Conservation (phyloP, 192 early-diverging fungal species). For the Spizellomyces sp. region DNA sequence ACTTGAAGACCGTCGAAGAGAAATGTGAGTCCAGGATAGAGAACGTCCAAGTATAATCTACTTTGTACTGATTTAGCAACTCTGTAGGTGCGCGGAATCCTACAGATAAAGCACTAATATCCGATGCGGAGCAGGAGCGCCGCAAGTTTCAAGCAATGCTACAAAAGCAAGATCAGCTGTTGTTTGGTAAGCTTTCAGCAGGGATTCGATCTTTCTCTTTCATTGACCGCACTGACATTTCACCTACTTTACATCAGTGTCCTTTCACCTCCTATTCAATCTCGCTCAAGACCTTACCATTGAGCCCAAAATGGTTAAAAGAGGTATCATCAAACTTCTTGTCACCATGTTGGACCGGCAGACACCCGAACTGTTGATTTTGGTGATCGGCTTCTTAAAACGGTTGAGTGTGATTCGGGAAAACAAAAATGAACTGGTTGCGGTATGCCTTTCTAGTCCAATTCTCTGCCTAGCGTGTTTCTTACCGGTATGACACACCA, state of each 20-base stretch:
- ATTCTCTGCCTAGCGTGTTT: slow-evolving; percentile 8
- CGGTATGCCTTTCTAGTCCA: slow-evolving; percentile 25
- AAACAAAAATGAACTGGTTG: slow-evolving; percentile 59
- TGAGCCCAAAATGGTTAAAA: slow-evolving; percentile 64
- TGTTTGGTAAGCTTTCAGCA: slow-evolving; percentile 45
- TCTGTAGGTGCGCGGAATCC: slow-evolving; percentile 37
- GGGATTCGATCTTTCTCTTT: background rate
- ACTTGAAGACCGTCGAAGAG: slow-evolving; percentile 46
- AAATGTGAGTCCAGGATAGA: slow-evolving; percentile 26
- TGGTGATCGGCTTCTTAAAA: slow-evolving; percentile 55
- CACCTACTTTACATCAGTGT: slow-evolving; percentile 26
- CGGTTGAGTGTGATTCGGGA: slow-evolving; percentile 55
- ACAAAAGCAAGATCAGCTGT: slow-evolving; percentile 59
- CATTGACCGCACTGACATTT: background rate
- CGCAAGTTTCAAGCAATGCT: slow-evolving; percentile 59
- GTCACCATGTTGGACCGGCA: slow-evolving; percentile 47
- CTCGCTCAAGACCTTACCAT: slow-evolving; percentile 55
- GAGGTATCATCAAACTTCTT: slow-evolving; percentile 54
- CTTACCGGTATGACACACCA: background rate
- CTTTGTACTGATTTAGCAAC: background rate
- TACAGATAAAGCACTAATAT: slow-evolving; percentile 29
- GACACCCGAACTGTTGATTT: slow-evolving; percentile 52
- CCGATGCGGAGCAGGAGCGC: slow-evolving; percentile 50
- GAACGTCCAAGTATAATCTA: background rate
- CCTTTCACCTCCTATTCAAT: slow-evolving; percentile 59